Base-by-base conservation (phyloP, 2,329 filamentous ascomycete species). In the Colletotrichum tamarilloi region DNA sequence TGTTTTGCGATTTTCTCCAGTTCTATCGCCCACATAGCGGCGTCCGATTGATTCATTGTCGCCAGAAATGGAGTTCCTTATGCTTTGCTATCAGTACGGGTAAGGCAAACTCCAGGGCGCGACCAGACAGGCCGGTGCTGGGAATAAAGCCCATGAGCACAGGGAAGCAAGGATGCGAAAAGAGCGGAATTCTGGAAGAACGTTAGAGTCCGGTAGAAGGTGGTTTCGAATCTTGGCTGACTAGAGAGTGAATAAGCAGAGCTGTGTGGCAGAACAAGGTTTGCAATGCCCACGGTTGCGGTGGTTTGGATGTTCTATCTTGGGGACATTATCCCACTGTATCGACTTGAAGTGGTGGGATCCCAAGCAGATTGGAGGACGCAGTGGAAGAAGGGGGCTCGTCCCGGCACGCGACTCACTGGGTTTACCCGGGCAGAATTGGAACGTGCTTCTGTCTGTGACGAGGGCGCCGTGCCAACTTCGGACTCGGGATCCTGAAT, bases 201-300 rank as follows among this genome's bases (percentile, higher is more conserved):
- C 56, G 60, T 38, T 58, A 49, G 28, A 49, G 71, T 42, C 46
- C 55, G 67, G 65, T 71, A 26, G 62, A 73, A 71, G 67, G 62
- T 38, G 60, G 71, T 73, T 73, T 73, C 67, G 71, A 65, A 71
- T 71, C 14, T 62, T 73, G 71, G 71, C 71, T 73, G 59, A 73
- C 71, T 57, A 57, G 32, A 30, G 38, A 46, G 60, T 73, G 56
- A 62, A 73, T 71, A 71, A 73, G 71, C 71, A 70, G 62, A 72
- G 52, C 53, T 49, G 53, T 73, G 71, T 73, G 71, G 67, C 56
- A 71, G 71, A 56, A 30, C 35, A 71, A 67, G 66, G 63, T 66
- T 24, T 22, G 32, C 26, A 49, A 55, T 26, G 46, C n/a, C 19
- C 55, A 35, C 19, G 62, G 57, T 49, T 66, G 26, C 16, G 62